phyloP scores from a whole-genome alignment of 2,329 filamentous ascomycete species.

The Stenocarpella maydis region DNA sequence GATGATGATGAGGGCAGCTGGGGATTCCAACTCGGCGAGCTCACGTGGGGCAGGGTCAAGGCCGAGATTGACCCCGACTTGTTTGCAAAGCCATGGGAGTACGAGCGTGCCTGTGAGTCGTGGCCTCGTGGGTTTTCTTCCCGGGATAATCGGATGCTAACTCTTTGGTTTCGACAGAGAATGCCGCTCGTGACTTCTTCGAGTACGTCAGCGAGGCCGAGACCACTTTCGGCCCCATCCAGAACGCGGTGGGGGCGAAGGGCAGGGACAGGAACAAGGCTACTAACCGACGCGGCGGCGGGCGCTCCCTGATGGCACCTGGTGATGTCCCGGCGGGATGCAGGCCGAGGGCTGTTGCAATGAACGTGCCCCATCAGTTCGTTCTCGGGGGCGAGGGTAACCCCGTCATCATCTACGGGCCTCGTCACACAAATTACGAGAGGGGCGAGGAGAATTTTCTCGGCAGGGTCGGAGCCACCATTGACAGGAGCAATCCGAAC shows the following conservation, averaged over 20 bases:
- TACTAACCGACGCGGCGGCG: background rate
- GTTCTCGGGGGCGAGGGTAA: background rate
- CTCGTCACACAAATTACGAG: background rate
- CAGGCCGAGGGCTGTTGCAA: background rate
- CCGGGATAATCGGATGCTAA: background rate
- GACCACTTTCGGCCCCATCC: conserved; percentile 28
- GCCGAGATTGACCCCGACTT: conserved; percentile 31
- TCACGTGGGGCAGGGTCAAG: conserved; percentile 33
- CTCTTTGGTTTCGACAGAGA: background rate
- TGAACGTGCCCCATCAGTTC: background rate
- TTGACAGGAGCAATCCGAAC: background rate
- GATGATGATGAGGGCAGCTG: conserved; percentile 18
- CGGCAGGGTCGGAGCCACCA: background rate
- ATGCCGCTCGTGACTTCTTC: conserved; percentile 30
- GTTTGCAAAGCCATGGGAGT: conserved; percentile 33
- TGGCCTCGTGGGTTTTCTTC: too few relatives aligned
- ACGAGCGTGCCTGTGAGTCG: conserved; percentile 30
- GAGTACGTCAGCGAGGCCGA: conserved; percentile 32
- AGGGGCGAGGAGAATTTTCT: background rate
- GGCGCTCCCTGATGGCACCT: background rate
- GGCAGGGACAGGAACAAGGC: background rate
- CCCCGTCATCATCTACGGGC: conserved; percentile 8
- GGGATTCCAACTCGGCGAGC: conserved; percentile 26
- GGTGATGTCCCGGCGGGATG: background rate
- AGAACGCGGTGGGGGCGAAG: conserved; percentile 7